Conservation (phyloP, 2,329 filamentous ascomycete species). For the Epichloe baconii region DNA sequence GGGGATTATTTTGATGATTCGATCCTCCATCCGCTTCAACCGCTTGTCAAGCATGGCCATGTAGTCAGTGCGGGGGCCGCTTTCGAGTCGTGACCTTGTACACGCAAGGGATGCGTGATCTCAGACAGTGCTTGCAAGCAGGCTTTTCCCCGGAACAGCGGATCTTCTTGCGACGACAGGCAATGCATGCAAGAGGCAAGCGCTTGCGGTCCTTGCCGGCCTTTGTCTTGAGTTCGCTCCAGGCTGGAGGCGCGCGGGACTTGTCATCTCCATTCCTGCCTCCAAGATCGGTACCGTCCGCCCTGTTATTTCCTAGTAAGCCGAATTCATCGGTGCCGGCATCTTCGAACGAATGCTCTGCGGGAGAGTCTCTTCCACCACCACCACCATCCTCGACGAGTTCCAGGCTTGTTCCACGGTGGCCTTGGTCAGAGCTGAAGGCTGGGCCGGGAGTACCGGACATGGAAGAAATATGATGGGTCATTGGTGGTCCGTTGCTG, state of each 20-base stretch:
- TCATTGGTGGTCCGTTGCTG: constrained; percentile 8
- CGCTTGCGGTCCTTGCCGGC: constrained; percentile 93
- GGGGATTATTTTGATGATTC: constrained; percentile 89
- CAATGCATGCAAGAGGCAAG: constrained; percentile 85
- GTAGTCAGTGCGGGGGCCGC: constrained; percentile 92
- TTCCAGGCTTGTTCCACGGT: constrained; percentile 20
- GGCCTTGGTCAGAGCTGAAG: constrained; percentile 13
- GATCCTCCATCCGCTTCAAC: constrained; percentile 92
- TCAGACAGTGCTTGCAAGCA: constrained; percentile 88
- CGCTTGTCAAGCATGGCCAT: constrained; percentile 98
- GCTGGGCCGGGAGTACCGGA: constrained; percentile 10
- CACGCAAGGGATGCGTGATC: constrained; percentile 86
- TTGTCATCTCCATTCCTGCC: constrained; percentile 44
- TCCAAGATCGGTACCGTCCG: constrained; percentile 41
- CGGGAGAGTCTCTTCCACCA: constrained; percentile 29
- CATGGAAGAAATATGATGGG: constrained; percentile 9
- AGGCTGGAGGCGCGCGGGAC: constrained; percentile 47
- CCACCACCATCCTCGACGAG: constrained; percentile 31
- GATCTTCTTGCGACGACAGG: constrained; percentile 94
- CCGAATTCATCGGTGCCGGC: constrained; percentile 46
- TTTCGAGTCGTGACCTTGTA: constrained; percentile 92
- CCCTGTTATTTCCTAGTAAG: constrained; percentile 29
- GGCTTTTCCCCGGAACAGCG: constrained; percentile 96
- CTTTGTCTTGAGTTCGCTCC: constrained; percentile 78
- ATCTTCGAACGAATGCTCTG: constrained; percentile 37